Conservation (phyloP, 2,329 filamentous ascomycete genomes). For the Arthrinium phaeospermum region DNA sequence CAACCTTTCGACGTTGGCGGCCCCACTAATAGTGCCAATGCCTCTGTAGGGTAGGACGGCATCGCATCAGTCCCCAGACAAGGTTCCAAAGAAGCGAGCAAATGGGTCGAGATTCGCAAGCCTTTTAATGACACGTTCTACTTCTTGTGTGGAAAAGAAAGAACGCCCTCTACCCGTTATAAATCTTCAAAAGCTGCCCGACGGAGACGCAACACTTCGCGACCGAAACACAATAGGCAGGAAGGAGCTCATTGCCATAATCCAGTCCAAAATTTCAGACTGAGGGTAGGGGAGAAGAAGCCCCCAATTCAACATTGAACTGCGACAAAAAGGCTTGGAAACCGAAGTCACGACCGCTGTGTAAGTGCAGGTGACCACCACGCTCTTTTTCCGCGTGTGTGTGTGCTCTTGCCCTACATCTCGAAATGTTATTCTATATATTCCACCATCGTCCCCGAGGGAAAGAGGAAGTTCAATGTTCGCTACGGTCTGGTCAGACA, state of each 20-base stretch:
- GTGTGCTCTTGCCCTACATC: background rate
- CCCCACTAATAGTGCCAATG: slow-evolving; percentile 9
- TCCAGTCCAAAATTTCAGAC: background rate
- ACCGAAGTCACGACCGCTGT: background rate
- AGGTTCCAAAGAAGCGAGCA: background rate
- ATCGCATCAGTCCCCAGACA: background rate
- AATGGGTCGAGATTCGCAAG: background rate
- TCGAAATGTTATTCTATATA: background rate
- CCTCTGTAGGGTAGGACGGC: background rate
- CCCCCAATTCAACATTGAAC: background rate
- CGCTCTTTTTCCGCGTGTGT: background rate
- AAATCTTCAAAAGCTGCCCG: background rate
- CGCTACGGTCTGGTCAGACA: background rate
- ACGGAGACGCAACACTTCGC: background rate
- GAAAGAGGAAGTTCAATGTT: background rate
- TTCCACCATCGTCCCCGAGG: background rate
- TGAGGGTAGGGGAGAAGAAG: background rate
- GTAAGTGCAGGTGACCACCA: background rate
- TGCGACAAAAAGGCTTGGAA: background rate
- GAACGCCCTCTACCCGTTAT: background rate
- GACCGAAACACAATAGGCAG: background rate
- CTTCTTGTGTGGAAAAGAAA: background rate
- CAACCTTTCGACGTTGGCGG: background rate
- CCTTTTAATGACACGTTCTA: background rate
- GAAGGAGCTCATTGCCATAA: background rate